Base-by-base conservation (phyloP, 2,329 filamentous ascomycete species). In the Colletotrichum eleusines region DNA sequence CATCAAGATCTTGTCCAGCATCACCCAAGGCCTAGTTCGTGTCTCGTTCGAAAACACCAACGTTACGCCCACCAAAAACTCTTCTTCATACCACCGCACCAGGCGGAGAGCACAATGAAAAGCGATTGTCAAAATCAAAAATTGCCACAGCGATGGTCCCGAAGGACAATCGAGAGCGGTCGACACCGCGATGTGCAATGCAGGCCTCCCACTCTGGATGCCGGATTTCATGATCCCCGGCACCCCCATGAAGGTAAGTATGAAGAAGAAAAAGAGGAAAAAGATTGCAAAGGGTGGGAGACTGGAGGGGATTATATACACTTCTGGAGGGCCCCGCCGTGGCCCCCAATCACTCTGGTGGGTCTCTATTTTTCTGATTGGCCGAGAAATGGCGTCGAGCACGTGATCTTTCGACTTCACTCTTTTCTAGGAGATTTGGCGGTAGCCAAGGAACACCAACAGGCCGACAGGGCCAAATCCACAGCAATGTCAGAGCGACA, bases 231-330 rank as follows among this genome's bases (percentile, higher is more conserved):
- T 86, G 84, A 86, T 78, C 84, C 76, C 77, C 78, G 76, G 73
- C 74, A 72, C 75, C 76, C 80, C 78, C 77, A 79, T 80, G 79
- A 86, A 86, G 83, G 83, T 85, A 86, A 86, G 84, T 85, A 85
- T 86, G 82, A 83, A 83, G 81, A 51, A 63, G 76, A 74, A 66
- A 53, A 46, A 0, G 2, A 8, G 42, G 31, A 72, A 55, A 80
- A 12, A 48, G 5, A 0, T 0, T 73, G 70, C 44, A 38, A 76
- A 33, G 6, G 0, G 1, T 1, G 63, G 59, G 55, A 73, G 57
- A 38, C 31, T 50, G 67, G 55, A 8, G 28, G 9, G 1, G n/a
- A 0, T 69, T 83, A 79, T 83, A 83, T 83, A 74, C 46, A 16
- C 31, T 7, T 35, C 26, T 33, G 12, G 44, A 14, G n/a, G 42